phyloP scores from a whole-genome alignment of 768 basidiomycete genomes.

The Leccinum subgranulosum region DNA sequence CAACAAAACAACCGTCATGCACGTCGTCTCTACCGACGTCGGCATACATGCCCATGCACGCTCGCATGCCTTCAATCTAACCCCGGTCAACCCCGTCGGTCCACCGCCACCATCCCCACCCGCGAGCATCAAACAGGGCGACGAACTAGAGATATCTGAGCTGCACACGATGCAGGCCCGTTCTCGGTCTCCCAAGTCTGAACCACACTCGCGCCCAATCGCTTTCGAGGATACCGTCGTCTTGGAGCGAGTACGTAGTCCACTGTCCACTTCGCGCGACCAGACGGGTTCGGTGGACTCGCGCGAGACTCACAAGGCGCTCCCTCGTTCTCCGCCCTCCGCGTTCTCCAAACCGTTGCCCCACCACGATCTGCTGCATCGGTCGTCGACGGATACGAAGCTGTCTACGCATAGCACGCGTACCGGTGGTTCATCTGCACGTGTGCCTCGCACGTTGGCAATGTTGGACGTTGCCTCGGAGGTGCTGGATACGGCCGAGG shows the following conservation, averaged over 20 bases:
- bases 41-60: slow-evolving; percentile 7
- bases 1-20: slow-evolving; percentile 33
- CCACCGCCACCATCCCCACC: slow-evolving; percentile 59
- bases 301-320: slow-evolving; percentile 15
- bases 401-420: slow-evolving; percentile 30
- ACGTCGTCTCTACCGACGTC: slow-evolving; percentile 27
- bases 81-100: slow-evolving; percentile 29
- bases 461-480: slow-evolving; percentile 20
- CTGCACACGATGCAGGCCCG: slow-evolving; percentile 29
- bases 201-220: slow-evolving; percentile 21
- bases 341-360: slow-evolving; percentile 17
- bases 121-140: slow-evolving; percentile 35
- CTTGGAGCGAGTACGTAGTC: slow-evolving; percentile 17
- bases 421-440: slow-evolving; percentile 19
- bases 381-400: slow-evolving; percentile 52
- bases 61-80: background rate
- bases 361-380: slow-evolving; percentile 36
- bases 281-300: slow-evolving; percentile 32
- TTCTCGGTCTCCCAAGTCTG: slow-evolving; percentile 21
- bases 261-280: slow-evolving; percentile 21
- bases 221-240: slow-evolving; percentile 34
- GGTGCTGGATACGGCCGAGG: slow-evolving; percentile 14
- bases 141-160: slow-evolving; percentile 16
- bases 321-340: slow-evolving; percentile 20
- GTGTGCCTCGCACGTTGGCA: slow-evolving; percentile 12